Conservation (phyloP, 2,329 filamentous ascomycete species). For the Aspergillus brunneoviolaceus region DNA sequence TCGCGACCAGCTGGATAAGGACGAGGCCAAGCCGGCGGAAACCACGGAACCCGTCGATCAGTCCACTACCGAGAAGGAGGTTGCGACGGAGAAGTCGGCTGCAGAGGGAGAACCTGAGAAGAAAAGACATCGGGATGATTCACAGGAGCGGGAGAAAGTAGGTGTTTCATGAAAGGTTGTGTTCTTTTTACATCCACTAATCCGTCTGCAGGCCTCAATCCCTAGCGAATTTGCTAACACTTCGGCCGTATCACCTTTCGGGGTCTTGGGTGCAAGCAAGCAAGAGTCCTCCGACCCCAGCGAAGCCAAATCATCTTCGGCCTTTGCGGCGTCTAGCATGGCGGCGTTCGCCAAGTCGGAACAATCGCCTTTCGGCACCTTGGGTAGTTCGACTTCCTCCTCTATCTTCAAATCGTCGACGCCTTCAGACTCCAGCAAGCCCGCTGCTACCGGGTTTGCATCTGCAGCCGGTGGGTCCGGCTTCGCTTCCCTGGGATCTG, state of each 20-base stretch:
- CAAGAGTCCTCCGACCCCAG: constrained; percentile 23
- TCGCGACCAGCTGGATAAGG: constrained; percentile 43
- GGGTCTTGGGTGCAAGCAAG: constrained; percentile 31
- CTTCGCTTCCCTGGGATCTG: constrained; percentile 40
- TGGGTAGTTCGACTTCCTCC: constrained; percentile 47
- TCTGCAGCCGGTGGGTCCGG: constrained; percentile 34
- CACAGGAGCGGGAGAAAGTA: constrained; percentile 35
- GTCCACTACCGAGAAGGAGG: constrained; percentile 10
- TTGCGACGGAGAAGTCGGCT: constrained; percentile 16
- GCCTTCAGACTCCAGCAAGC: constrained; percentile 21
- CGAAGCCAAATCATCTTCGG: constrained; percentile 54
- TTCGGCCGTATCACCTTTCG: constrained; percentile 46
- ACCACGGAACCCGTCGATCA: constrained; percentile 16
- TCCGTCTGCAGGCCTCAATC: constrained; percentile 27
- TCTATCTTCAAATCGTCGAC: constrained; percentile 42
- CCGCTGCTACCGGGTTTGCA: constrained; percentile 32
- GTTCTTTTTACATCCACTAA: neutral
- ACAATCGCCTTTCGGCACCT: constrained; percentile 63
- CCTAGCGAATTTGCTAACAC: constrained; percentile 46
- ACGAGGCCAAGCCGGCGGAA: constrained; percentile 24
- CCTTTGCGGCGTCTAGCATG: constrained; percentile 69
- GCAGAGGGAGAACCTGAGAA: constrained; percentile 41
- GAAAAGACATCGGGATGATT: constrained; percentile 45
- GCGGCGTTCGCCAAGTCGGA: constrained; percentile 62
- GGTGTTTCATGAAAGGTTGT: constrained; percentile 17